A percentile compares a stretch with the other conserved stretches of the same genome.
Conservation (phyloP, 305 asterid genomes). For the Fraxinus latifolia region DNA sequence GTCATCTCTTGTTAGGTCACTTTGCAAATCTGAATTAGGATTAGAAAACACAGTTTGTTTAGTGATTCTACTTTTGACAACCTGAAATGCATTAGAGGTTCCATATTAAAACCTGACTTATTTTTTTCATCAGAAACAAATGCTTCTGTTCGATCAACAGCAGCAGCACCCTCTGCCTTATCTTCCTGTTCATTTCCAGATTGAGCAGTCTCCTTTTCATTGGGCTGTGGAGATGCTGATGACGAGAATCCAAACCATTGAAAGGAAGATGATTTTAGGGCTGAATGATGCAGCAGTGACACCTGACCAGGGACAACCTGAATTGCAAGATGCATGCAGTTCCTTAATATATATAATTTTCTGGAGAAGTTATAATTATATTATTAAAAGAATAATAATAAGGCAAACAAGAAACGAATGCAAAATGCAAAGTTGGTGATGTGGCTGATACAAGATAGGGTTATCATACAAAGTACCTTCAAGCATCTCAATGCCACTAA, state of each 20-base stretch:
- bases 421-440: slow-evolving; percentile 6
- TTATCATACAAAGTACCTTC: neutral
- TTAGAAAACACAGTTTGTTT: slow-evolving; percentile 42
- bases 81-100: slow-evolving; percentile 26
- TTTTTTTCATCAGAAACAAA: slow-evolving; percentile 37
- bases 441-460: neutral
- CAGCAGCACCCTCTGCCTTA: slow-evolving; percentile 27
- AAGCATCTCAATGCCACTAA: neutral
- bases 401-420: neutral
- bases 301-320: slow-evolving; percentile 48
- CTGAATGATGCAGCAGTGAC: slow-evolving; percentile 43
- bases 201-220: slow-evolving; percentile 49
- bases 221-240: slow-evolving; percentile 53
- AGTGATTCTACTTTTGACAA: slow-evolving; percentile 31
- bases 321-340: slow-evolving; percentile 5
- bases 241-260: slow-evolving; percentile 65
- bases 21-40: slow-evolving; percentile 56
- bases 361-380: neutral
- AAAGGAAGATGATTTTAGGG: slow-evolving; percentile 34
- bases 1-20: slow-evolving; percentile 73
- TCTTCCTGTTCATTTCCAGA: slow-evolving; percentile 31
- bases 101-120: slow-evolving; percentile 50
- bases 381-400: neutral
- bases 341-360: slow-evolving; percentile 9
- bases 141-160: slow-evolving; percentile 23